Base-by-base conservation (phyloP, 345 rosid genomes). In the Ceriops decandra region DNA sequence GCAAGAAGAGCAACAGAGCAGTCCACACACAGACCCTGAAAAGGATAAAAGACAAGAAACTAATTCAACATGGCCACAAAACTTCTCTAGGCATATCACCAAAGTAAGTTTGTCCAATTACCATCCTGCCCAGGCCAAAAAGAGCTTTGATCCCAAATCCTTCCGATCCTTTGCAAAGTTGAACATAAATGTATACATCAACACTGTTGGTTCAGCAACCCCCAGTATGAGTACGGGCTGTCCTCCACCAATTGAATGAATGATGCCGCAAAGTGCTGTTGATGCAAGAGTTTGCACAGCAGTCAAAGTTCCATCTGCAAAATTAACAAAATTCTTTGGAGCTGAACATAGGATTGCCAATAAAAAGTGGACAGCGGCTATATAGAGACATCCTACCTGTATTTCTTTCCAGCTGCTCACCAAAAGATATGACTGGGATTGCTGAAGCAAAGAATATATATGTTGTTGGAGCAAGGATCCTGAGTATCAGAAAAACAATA, bases 71-170 rank as follows among this genome's bases (percentile, higher is more conserved):
- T 63, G 36, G 42, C 49, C 22, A 28, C 20, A 52, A 69, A 65
- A 73, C 24, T 53, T 59, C 61, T 19, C 68, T 19, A 19, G 8
- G 30, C 7, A 57, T 46, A 66, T 53, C 17, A 52, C 54, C 57
- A 17, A 61, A 35, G n/a, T 63, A 65, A 60, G 31, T 52, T 27
- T 63, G 33, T 20, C 60, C 1, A 38, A 73, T 47, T 68, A 93
- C 98, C 97, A 93, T 83, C 90, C 98, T 31, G 88, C 85, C 98
- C 98, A 93, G 1, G 96, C 96, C 36, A 93, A 87, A 75, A 91
- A 93, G 70, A 91, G 95, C 64, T 78, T 71, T 60, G 90, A 68
- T 10, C 97, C 97, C 90, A 93, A 85, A 54, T 88, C 95, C 20
- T 83, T 72, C 76, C 91, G 81, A 64, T 71, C 87, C 74, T 93